Conservation (phyloP, 768 basidiomycete species). For the Phylloporus arenicola region DNA sequence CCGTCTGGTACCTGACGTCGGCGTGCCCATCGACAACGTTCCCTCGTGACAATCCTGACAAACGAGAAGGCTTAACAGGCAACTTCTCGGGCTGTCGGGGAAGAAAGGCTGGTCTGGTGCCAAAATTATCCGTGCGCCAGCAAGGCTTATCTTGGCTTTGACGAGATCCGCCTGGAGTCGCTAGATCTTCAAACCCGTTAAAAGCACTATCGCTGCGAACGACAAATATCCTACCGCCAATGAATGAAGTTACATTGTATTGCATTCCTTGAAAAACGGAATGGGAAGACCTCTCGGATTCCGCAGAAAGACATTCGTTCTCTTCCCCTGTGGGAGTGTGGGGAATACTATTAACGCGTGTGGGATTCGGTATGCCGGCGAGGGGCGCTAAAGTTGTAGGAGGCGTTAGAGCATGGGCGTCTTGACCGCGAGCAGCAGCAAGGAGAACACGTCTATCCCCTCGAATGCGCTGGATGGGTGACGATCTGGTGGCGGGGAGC, state of each 20-base stretch:
- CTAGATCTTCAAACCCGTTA: conserved; percentile 29
- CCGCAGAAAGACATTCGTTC: conserved; percentile 5
- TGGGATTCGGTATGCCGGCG: conserved; percentile 17
- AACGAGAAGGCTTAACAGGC: neutral
- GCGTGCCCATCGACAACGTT: neutral
- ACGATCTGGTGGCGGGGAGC: conserved; percentile 11
- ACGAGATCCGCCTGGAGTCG: conserved; percentile 21
- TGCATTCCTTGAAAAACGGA: conserved; percentile 46
- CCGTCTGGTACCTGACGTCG: neutral
- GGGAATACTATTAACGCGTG: conserved; percentile 12
- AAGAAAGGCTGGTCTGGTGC: neutral
- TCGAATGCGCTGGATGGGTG: conserved; percentile 16
- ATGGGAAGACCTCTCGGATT: conserved; percentile 18
- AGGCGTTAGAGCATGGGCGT: conserved; percentile 12
- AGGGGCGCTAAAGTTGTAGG: conserved; percentile 25
- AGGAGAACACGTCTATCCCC: conserved; percentile 20
- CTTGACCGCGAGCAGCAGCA: conserved; percentile 4
- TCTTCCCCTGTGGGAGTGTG: conserved; percentile 15
- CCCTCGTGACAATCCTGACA: neutral
- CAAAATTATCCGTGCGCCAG: conserved; percentile 2
- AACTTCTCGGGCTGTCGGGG: neutral
- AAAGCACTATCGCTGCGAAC: neutral
- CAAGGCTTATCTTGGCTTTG: conserved; percentile 6
- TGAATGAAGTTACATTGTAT: conserved; percentile 74
- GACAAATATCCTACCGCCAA: conserved; percentile 38